Conservation (phyloP, 2,329 filamentous ascomycete species). For the Nigrospora sphaerica region DNA sequence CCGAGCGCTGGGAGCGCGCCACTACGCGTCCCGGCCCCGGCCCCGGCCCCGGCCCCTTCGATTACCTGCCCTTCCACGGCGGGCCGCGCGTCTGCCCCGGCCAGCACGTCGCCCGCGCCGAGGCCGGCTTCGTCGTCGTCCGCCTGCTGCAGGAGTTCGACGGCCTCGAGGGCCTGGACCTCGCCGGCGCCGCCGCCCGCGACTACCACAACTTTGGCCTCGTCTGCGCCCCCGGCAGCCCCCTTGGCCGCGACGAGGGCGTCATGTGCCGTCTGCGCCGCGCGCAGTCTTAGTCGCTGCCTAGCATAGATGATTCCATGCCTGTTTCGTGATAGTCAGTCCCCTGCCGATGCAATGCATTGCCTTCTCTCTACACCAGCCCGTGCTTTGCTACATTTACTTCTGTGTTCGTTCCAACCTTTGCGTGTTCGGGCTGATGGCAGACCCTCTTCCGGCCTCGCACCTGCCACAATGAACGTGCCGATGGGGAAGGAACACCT, state of each 20-base stretch:
- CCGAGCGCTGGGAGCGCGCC: conserved; percentile 8
- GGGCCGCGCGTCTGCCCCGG: conserved; percentile 25
- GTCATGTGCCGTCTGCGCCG: neutral
- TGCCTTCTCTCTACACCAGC: too few relatives aligned
- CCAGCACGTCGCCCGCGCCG: neutral
- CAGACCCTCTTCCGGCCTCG: too few relatives aligned
- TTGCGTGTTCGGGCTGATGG: too few relatives aligned
- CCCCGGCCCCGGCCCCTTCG: neutral
- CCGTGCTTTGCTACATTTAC: too few relatives aligned
- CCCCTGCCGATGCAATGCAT: too few relatives aligned
- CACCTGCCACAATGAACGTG: too few relatives aligned
- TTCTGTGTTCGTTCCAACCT: too few relatives aligned
- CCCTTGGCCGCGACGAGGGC: neutral
- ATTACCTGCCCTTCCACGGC: conserved; percentile 25
- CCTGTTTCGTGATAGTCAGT: too few relatives aligned
- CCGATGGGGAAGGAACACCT: too few relatives aligned
- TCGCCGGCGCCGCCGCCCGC: neutral
- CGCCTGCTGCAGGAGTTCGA: conserved; percentile 1
- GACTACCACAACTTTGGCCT: neutral
- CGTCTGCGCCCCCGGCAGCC: neutral
- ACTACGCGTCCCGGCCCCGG: too few relatives aligned
- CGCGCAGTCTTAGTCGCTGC: neutral
- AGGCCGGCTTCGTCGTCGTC: conserved; percentile 1
- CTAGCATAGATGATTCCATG: too few relatives aligned
- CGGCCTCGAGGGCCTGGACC: conserved; percentile 1